Evolutionary conservation across 148 eudicot species (phyloP), one percentile per base, ranked within the genome.

Genomic region (Rhododendron molle): DNA sequence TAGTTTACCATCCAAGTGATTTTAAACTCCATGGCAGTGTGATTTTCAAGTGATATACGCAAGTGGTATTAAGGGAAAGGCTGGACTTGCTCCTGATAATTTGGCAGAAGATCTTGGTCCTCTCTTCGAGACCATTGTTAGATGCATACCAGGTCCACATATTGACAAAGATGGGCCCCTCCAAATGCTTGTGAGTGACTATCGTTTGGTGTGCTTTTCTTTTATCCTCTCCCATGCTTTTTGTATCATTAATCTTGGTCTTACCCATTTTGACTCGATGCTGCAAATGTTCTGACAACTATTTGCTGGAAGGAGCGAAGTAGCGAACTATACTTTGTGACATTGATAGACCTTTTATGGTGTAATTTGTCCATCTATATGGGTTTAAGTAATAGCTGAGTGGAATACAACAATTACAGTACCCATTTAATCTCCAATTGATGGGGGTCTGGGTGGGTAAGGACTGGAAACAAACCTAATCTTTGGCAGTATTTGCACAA

Each of bases 91-190:
- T 81, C 92, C 97, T 80, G 98, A 97, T n/a, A 93, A 92, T 83
- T 89, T 97, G 91, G 96, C 93, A 7, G 96, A 95, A n/a, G 99
- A 97, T 93, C 98, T 97, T 85, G 99, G 98, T 76, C 98, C 99
- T 1, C 95, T 97, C 85, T 97, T 97, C 56, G 98, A 95, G 90
- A 11, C 96, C 85, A 91, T 97, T 78, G 88, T 92, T 81, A 89
- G 98, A 94, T 95, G 98, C 93, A 97, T 97, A 86, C 99, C 99
- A 43, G 99, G 99, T 60, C 98, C 99, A 76, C 92, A 83, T 83
- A 93, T 97, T 83, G 94, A 93, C 47, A 95, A 90, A 91, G 99
- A 93, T 40, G 99, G 98, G 77, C 92, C 96, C 88, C 94, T 97
- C 78, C 99, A 97, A 93, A 94, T 97, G 99, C 98, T 97, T 90